phyloP scores from a whole-genome alignment of 1,284 basidiomycete species.

The Ustilago sp. region DNA sequence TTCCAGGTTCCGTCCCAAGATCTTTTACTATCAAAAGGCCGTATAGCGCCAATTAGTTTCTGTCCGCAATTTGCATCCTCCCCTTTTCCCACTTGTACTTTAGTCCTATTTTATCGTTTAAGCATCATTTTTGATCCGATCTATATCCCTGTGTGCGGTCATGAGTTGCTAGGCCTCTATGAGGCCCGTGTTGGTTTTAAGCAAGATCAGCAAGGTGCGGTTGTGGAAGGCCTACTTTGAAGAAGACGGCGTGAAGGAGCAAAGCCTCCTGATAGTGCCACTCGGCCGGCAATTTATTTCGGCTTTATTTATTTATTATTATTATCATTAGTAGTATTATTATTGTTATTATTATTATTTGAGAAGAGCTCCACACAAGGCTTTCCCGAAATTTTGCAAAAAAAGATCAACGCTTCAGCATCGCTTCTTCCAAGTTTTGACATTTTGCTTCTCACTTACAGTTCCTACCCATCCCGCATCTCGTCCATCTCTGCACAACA shows the following conservation, averaged over 20 bases:
- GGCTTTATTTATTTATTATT: no score
- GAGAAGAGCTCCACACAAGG: background rate
- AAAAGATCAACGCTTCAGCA: background rate
- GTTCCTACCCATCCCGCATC: background rate
- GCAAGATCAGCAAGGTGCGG: no score
- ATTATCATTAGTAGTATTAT: no score
- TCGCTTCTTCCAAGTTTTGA: conserved; percentile 16
- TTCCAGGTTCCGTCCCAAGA: background rate
- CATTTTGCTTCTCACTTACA: background rate
- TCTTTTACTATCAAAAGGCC: conserved; percentile 3
- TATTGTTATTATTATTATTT: background rate
- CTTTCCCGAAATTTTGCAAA: conserved; percentile 5
- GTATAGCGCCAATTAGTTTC: conserved; percentile 1
- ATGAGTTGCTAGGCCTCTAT: background rate
- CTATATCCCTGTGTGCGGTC: background rate
- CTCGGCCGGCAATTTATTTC: background rate
- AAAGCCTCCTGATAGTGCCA: background rate
- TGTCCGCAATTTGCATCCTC: conserved; percentile 10
- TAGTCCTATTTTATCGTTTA: conserved; percentile 4
- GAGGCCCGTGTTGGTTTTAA: no score
- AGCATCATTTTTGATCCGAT: background rate
- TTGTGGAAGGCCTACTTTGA: no score
- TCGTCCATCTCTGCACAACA: background rate
- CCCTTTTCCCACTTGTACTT: conserved; percentile 17
- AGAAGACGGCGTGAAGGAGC: no score